Evolutionary conservation across 495 filamentous ascomycete genomes (phyloP).

Genomic region (Penicillium samsonianum): DNA sequence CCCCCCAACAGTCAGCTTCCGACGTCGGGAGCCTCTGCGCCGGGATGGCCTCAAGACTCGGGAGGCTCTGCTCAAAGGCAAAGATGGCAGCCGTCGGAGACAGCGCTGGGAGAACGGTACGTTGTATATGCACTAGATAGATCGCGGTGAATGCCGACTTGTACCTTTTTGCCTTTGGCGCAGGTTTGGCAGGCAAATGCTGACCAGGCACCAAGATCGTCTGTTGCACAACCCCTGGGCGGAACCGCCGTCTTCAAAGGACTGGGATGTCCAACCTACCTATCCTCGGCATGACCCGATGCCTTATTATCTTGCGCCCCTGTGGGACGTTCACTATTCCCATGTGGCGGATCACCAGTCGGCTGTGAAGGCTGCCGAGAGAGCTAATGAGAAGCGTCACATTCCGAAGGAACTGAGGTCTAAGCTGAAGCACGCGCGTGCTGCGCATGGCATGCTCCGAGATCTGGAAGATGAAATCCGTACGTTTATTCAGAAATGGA

Average conservation of each 20-base stretch:
- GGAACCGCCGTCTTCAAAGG: slow-evolving; percentile 73
- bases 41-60: slow-evolving; percentile 66
- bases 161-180: background rate
- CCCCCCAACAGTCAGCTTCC: slow-evolving; percentile 38
- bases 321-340: slow-evolving; percentile 76
- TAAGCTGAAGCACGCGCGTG: slow-evolving; percentile 69
- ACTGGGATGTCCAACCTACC: slow-evolving; percentile 80
- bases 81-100: slow-evolving; percentile 84
- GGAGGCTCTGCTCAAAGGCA: slow-evolving; percentile 84
- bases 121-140: slow-evolving; percentile 15
- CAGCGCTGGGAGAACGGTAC: slow-evolving; percentile 96
- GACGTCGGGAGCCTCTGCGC: slow-evolving; percentile 50
- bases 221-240: slow-evolving; percentile 84
- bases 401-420: slow-evolving; percentile 54
- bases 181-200: slow-evolving; percentile 6
- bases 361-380: slow-evolving; percentile 42
- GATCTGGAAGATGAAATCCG: slow-evolving; percentile 65
- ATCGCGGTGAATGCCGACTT: background rate
- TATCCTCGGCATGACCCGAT: slow-evolving; percentile 69
- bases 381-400: slow-evolving; percentile 42
- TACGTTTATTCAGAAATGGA: slow-evolving; percentile 61
- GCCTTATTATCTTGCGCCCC: slow-evolving; percentile 84
- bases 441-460: slow-evolving; percentile 65
- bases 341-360: slow-evolving; percentile 38
- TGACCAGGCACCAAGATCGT: slow-evolving; percentile 59